These are phyloP conservation scores for Fusarium sp. DNA, from an alignment of 2,329 filamentous ascomycete species.

Conservation along the genomic window DNA sequence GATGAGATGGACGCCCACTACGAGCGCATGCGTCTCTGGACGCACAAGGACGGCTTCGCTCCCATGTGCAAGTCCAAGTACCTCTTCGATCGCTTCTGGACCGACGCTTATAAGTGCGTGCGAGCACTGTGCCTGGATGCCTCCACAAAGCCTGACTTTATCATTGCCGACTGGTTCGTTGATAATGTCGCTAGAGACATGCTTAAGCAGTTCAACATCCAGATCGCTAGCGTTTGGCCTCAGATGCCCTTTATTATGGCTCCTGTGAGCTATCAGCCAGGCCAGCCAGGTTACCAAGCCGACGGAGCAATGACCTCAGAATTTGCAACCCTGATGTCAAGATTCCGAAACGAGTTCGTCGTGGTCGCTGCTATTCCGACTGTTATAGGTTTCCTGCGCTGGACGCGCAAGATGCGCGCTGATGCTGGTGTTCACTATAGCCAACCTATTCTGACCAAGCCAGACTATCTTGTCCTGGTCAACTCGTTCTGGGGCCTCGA, in stretches of 20 bases:
- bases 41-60: slow-evolving; percentile 45
- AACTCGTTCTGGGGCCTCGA: slow-evolving; percentile 57
- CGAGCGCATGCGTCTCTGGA: slow-evolving; percentile 47
- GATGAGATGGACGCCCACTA: slow-evolving; percentile 48
- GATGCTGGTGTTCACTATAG: slow-evolving; percentile 46
- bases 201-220: slow-evolving; percentile 48
- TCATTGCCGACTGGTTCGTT: slow-evolving; percentile 55
- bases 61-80: slow-evolving; percentile 49
- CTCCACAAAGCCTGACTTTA: slow-evolving; percentile 48
- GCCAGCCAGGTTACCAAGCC: slow-evolving; percentile 53
- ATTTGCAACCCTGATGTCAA: slow-evolving; percentile 49
- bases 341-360: slow-evolving; percentile 49
- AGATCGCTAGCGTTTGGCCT: slow-evolving; percentile 52
- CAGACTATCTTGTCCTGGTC: slow-evolving; percentile 53
- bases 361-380: slow-evolving; percentile 44
- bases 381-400: slow-evolving; percentile 44
- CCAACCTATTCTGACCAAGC: slow-evolving; percentile 46
- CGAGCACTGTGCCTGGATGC: slow-evolving; percentile 26
- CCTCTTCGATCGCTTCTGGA: slow-evolving; percentile 51
- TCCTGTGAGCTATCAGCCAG: slow-evolving; percentile 51
- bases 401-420: slow-evolving; percentile 47
- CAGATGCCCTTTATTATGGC: slow-evolving; percentile 53
- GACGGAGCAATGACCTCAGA: slow-evolving; percentile 50
- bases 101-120: slow-evolving; percentile 40
- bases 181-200: slow-evolving; percentile 54